phyloP scores from a whole-genome alignment of 257 asterid species.

The Fraxinus quadrangulata region DNA sequence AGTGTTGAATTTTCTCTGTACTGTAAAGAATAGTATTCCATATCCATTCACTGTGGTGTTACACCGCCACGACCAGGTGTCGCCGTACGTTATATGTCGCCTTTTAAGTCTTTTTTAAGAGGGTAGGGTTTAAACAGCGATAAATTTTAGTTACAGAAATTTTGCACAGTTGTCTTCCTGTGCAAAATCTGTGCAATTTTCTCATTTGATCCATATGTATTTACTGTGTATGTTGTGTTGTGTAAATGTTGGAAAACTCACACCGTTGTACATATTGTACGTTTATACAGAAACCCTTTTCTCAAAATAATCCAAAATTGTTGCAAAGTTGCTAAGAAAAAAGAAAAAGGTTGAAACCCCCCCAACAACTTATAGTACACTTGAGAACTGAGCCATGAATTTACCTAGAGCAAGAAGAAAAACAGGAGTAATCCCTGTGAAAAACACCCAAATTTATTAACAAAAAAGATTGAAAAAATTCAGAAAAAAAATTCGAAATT shows the following conservation, averaged over 20 bases:
- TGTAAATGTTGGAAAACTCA: constrained; percentile 30
- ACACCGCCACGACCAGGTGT: constrained; percentile 26
- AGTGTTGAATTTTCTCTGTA: neutral
- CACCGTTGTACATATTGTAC: constrained; percentile 15
- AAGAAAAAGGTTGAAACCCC: constrained; percentile 15
- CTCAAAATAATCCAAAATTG: constrained; percentile 18
- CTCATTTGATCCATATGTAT: constrained; percentile 5
- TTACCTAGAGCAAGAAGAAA: constrained; percentile 28
- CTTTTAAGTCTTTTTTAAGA: neutral
- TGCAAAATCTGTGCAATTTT: too few relatives aligned
- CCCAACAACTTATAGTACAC: constrained; percentile 27
- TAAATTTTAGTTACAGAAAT: too few relatives aligned
- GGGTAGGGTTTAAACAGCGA: too few relatives aligned
- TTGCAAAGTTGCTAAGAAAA: constrained; percentile 11
- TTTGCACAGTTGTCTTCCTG: too few relatives aligned
- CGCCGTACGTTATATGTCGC: neutral
- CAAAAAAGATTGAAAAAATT: neutral
- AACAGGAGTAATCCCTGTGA: neutral
- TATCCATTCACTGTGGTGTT: neutral
- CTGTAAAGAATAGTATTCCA: constrained; percentile 12
- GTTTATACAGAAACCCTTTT: constrained; percentile 10
- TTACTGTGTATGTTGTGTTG: constrained; percentile 32
- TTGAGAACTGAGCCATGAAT: constrained; percentile 42
- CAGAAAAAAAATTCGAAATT: neutral
- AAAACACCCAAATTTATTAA: constrained; percentile 35